These are phyloP conservation scores for Ceratocystis albifundus DNA, from an alignment of 2,329 filamentous ascomycete species.

Conservation along the genomic window DNA sequence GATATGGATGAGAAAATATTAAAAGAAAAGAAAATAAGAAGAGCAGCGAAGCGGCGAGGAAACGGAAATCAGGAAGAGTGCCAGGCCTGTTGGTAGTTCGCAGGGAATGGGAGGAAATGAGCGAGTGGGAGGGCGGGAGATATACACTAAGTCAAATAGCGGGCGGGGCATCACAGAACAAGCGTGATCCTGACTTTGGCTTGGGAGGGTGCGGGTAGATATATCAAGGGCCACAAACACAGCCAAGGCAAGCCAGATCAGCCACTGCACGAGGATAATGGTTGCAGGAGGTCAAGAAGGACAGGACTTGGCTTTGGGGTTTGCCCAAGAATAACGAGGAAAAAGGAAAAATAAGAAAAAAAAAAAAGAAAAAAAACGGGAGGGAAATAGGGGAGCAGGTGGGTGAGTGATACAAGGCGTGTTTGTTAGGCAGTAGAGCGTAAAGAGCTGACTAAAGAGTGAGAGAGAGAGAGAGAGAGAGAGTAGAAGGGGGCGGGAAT, in stretches of 20 bases:
- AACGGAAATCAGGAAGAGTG: conserved; percentile 12
- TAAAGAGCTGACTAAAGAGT: not conserved
- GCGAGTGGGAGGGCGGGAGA: conserved; percentile 7
- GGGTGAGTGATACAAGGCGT: not conserved
- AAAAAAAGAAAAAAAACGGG: not conserved
- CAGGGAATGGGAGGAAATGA: conserved; percentile 6
- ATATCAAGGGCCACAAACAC: not conserved
- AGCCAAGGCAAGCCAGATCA: not conserved
- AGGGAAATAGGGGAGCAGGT: not conserved
- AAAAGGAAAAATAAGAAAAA: not conserved
- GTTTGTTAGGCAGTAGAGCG: not conserved
- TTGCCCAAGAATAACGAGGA: not conserved
- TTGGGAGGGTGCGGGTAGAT: not conserved
- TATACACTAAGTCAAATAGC: conserved; percentile 14
- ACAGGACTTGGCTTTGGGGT: not conserved
- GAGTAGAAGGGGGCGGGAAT: too few relatives aligned
- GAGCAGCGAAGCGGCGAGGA: not conserved
- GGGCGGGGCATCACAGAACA: conserved; percentile 12
- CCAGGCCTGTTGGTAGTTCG: conserved; percentile 5
- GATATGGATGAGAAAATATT: not conserved
- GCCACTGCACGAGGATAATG: conserved; percentile 6
- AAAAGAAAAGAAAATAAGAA: conserved; percentile 6
- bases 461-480: not conserved
- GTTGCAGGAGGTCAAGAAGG: not conserved
- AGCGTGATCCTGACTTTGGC: conserved; percentile 9